phyloP scores from a whole-genome alignment of 2,329 filamentous ascomycete species.

The Diplodia intermedia region DNA sequence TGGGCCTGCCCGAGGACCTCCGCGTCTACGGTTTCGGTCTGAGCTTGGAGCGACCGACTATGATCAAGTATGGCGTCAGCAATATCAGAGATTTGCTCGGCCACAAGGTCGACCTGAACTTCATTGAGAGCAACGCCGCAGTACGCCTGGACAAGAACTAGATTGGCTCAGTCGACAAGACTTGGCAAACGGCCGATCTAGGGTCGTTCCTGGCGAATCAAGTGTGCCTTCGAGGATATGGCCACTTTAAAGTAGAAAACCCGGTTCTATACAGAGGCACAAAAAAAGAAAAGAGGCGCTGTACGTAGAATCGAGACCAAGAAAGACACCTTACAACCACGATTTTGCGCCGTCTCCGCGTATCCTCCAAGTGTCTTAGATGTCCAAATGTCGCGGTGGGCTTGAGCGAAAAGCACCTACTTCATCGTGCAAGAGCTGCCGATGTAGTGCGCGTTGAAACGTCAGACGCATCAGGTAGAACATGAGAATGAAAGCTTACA shows the following conservation, averaged over 20 bases:
- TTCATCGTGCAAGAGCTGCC: too few relatives aligned
- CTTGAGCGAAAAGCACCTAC: too few relatives aligned
- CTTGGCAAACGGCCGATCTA: too few relatives aligned
- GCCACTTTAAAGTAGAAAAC: background rate
- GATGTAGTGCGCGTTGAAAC: too few relatives aligned
- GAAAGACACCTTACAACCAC: background rate
- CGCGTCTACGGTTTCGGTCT: slow-evolving; percentile 94
- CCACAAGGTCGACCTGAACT: slow-evolving; percentile 92
- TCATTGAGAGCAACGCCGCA: slow-evolving; percentile 89
- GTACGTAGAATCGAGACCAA: slow-evolving; percentile 1
- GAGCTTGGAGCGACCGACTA: slow-evolving; percentile 90
- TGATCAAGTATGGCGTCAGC: slow-evolving; percentile 84
- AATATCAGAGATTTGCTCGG: slow-evolving; percentile 93
- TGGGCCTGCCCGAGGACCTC: slow-evolving; percentile 92
- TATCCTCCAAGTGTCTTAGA: too few relatives aligned
- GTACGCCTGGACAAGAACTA: slow-evolving; percentile 86
- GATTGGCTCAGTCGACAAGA: background rate
- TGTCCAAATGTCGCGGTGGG: too few relatives aligned
- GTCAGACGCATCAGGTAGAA: background rate
- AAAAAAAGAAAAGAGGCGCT: background rate
- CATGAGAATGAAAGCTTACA: background rate
- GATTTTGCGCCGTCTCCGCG: background rate
- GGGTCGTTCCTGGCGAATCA: background rate
- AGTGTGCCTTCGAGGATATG: background rate
- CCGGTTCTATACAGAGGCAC: background rate